Evolutionary conservation across 371 early-diverging fungal species (phyloP), one percentile per base, ranked within the genome.

Genomic region (Thermomucor indicae-seudaticae): DNA sequence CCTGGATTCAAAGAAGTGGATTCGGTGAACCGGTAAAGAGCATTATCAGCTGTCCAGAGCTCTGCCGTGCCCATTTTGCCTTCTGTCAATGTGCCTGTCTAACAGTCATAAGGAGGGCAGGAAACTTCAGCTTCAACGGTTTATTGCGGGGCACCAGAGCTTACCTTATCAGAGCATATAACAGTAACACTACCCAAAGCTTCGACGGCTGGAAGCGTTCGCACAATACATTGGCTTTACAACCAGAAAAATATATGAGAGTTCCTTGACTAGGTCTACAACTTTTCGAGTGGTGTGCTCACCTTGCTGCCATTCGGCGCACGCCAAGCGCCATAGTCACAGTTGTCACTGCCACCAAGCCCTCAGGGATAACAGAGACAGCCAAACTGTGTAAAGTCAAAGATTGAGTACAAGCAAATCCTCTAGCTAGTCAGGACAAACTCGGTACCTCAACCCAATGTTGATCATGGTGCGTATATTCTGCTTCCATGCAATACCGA

Each of bases 81-180:
- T 71, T 93, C 90, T 2, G 96, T 96, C 41, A 97, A 66, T 0
- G 97, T 96, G 24, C 97, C 96, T 0, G 95, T 96, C 83, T 98
- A 48, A 17, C 35, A 35, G 22, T 3, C 8, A 19, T 23, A 78
- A 71, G 6, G n/a, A n/a, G n/a, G n/a, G n/a, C n/a, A n/a, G n/a
- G n/a, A n/a, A n/a, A n/a, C n/a, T n/a, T n/a, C n/a, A n/a, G n/a
- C n/a, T n/a, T n/a, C n/a, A n/a, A n/a, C n/a, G n/a, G n/a, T n/a
- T n/a, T n/a, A n/a, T n/a, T n/a, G n/a, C n/a, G n/a, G n/a, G n/a
- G n/a, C n/a, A n/a, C n/a, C 27, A 28, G 4, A 20, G 28, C 10
- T 92, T 11, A 92, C 95, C 85, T 98, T 96, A 66, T 96, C 96
- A 0, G 95, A 93, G 67, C 95, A 95, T 53, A 98, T 92, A 49